Base-by-base conservation (phyloP, 139 green algal genomes). In the Asterochloris erici region DNA sequence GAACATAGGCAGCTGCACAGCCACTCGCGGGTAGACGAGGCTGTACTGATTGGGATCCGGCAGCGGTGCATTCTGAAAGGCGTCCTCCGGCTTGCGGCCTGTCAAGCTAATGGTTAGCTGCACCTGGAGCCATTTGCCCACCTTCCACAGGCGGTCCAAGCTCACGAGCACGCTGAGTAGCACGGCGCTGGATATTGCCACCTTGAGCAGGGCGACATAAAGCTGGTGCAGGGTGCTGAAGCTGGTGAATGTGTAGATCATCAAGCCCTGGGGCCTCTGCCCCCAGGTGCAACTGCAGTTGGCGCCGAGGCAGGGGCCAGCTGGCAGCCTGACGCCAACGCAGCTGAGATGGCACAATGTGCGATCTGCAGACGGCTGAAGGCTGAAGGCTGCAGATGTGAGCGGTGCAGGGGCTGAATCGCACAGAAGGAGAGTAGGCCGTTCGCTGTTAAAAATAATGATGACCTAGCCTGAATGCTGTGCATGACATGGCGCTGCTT, bases 1-100 rank as follows among this genome's bases (percentile, higher is more conserved):
- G 88, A 97, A 98, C 95, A 98, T 98, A 26, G 95, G 95, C 68
- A 98, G 92, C 90, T 98, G 95, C 26, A 99, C 89, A 14, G 95
- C 92, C n/a, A 99, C 95, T 85, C 91, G 93, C 14, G 85, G 85
- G 54, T 88, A 88, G 15, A 84, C 77, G 60, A 82, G 24, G 61
- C 71, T 76, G 78, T 79, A 88, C 27, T 77, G 38, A 12, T 60
- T 26, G 11, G 81, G 81, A 66, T 88, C 64, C 15, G 89, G 89
- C 63, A 92, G 84, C 16, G 79, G 73, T 23, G 79, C 26, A 19
- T 74, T 86, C 60, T 78, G 28, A 80, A 89, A 92, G 23, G 38
- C 27, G 63, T 89, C 64, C 73, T 91, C 83, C n/a, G 89, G 86
- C 14, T 68, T 79, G n/a, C 79, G 64, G 29, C 89, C 89, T 2